Conservation (phyloP, 352 stramenopile species). For the Thraustotheca clavata region DNA sequence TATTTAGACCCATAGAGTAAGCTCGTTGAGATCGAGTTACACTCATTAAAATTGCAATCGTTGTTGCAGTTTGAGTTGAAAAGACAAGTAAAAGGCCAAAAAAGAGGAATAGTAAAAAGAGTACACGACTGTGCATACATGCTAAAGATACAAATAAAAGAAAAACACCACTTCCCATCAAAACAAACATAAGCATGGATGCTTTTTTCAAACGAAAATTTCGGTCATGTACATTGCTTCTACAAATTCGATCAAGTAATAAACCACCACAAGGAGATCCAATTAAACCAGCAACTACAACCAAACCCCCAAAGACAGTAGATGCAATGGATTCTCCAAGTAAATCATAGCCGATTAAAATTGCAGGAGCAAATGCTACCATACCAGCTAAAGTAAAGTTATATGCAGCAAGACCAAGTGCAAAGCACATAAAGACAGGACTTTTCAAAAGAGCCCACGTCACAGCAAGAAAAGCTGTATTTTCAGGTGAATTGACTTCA, state of each 20-base stretch:
- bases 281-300: slow-evolving; percentile 5
- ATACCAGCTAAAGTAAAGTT: slow-evolving; percentile 32
- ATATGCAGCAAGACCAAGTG: slow-evolving; percentile 33
- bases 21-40: slow-evolving; percentile 79
- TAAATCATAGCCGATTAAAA: slow-evolving; percentile 5
- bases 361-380: not conserved
- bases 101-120: slow-evolving; percentile 46
- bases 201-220: not conserved
- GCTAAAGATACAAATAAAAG: slow-evolving; percentile 40
- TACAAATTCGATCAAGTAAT: slow-evolving; percentile 15
- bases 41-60: slow-evolving; percentile 82
- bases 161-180: slow-evolving; percentile 29
- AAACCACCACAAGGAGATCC: slow-evolving; percentile 35
- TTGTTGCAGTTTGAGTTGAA: slow-evolving; percentile 63
- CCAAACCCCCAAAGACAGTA: slow-evolving; percentile 8
- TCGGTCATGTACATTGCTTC: not conserved
- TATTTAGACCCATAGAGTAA: slow-evolving; percentile 78
- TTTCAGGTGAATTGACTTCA: too few relatives aligned
- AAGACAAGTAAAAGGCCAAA: slow-evolving; percentile 67
- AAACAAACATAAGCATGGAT: slow-evolving; percentile 27
- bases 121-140: slow-evolving; percentile 49
- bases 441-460: slow-evolving; percentile 1
- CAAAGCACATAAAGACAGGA: slow-evolving; percentile 30
- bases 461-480: not conserved
- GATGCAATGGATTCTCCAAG: not conserved